Percentiles rank a stretch among this genome's conserved stretches.
phyloP scores from a whole-genome alignment of 1,139 yeast species.

The Blastobotrys serpentis region DNA sequence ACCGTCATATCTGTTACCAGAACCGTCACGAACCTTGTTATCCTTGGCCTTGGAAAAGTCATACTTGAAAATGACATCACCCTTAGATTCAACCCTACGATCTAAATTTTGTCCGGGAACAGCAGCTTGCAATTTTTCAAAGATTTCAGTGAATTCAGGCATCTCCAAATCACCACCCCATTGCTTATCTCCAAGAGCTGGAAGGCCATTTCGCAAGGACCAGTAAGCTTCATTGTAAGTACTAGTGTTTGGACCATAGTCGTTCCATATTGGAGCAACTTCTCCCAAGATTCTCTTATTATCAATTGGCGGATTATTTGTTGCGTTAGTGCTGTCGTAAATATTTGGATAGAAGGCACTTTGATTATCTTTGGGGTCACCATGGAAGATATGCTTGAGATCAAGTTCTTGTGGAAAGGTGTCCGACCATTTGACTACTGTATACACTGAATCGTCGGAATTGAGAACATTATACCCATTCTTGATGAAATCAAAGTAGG shows the following conservation, averaged over 20 bases:
- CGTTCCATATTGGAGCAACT: constrained; percentile 8
- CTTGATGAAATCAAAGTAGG: constrained; percentile 7
- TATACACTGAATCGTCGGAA: constrained; percentile 8
- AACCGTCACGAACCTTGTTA: constrained; percentile 1
- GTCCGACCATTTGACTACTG: constrained; percentile 5
- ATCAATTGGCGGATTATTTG: constrained; percentile 3
- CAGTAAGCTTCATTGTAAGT: constrained; percentile 10
- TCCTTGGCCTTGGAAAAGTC: not conserved
- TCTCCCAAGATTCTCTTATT: constrained; percentile 6
- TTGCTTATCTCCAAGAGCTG: constrained; percentile 12
- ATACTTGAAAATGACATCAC: constrained; percentile 6
- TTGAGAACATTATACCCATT: constrained; percentile 10
- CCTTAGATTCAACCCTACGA: constrained; percentile 4
- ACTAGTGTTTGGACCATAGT: constrained; percentile 9
- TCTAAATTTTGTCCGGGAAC: constrained; percentile 11
- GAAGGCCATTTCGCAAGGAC: constrained; percentile 5
- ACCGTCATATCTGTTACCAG: constrained; percentile 7
- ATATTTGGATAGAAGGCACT: constrained; percentile 9
- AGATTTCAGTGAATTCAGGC: not conserved
- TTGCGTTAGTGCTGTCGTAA: constrained; percentile 7
- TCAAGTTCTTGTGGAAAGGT: not conserved
- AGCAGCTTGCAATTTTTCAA: not conserved
- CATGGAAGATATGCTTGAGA: constrained; percentile 5
- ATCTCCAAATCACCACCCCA: constrained; percentile 11
- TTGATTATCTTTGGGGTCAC: constrained; percentile 9